Evolutionary conservation across 305 asterid species (phyloP).

Genomic region (Vinca major): DNA sequence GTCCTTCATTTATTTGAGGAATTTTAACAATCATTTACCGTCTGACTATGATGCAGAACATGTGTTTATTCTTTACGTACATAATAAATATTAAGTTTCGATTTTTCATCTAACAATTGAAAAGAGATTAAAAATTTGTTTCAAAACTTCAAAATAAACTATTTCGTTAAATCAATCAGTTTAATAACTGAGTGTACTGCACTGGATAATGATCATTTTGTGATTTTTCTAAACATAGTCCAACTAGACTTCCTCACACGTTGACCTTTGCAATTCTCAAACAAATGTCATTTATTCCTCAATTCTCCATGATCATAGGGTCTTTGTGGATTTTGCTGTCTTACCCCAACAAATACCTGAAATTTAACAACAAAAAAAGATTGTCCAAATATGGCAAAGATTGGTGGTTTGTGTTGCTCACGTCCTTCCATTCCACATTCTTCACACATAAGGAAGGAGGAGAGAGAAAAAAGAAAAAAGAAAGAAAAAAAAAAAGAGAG

Average conservation of each 20-base stretch:
- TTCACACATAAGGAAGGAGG: constrained; percentile 12
- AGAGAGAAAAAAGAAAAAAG: too few relatives aligned
- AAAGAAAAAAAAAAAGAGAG: constrained; percentile 16
- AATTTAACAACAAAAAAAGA: background rate
- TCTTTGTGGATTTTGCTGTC: constrained; percentile 20
- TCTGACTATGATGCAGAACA: too few relatives aligned
- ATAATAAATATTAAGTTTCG: too few relatives aligned
- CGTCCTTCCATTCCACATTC: constrained; percentile 25
- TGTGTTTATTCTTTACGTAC: too few relatives aligned
- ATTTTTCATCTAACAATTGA: too few relatives aligned
- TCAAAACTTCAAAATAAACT: too few relatives aligned
- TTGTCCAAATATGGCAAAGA: constrained; percentile 11
- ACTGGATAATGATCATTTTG: too few relatives aligned
- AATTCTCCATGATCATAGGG: constrained; percentile 20
- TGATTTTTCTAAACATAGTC: background rate
- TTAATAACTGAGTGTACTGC: too few relatives aligned
- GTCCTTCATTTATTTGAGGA: too few relatives aligned
- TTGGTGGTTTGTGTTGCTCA: constrained; percentile 25
- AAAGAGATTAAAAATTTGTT: too few relatives aligned
- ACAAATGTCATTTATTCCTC: constrained; percentile 22
- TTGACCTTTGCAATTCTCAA: constrained; percentile 20
- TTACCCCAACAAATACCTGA: constrained; percentile 8
- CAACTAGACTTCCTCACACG: background rate
- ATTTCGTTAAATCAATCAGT: too few relatives aligned
- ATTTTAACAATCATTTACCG: too few relatives aligned